Evolutionary conservation across 768 basidiomycete genomes (phyloP).

Genomic region (Lactarius trivialis): DNA sequence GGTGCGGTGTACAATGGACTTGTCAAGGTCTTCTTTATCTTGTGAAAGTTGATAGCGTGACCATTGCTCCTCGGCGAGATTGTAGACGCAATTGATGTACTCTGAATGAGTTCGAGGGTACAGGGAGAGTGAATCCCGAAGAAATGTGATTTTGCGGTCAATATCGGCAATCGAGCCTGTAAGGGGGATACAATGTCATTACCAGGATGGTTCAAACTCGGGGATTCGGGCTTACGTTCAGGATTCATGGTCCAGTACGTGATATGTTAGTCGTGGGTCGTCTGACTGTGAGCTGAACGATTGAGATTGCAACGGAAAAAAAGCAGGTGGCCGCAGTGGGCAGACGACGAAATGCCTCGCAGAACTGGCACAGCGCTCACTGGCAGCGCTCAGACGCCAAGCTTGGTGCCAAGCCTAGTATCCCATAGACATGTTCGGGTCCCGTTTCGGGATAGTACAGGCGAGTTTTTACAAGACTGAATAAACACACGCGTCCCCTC

Average conservation of each 20-base stretch:
- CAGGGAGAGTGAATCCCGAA: background rate
- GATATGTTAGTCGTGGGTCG: no score
- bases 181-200: background rate
- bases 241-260: background rate
- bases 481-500: no score
- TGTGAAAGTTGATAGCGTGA: rapidly evolving
- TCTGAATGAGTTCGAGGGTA: background rate
- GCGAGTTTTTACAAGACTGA: no score
- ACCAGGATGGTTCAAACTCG: background rate
- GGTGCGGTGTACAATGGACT: background rate
- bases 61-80: background rate
- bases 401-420: no score
- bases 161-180: background rate
- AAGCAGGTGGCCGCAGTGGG: no score
- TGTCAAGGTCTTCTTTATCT: background rate
- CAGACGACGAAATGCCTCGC: no score
- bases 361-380: no score
- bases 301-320: no score
- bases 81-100: background rate
- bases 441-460: no score
- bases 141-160: rapidly evolving
- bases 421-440: no score
- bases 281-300: no score
- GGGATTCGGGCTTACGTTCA: background rate
- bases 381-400: no score